Percentiles rank a stretch among this genome's conserved stretches.
Evolutionary conservation across 1,284 basidiomycete genomes (phyloP).

Genomic region (Microstroma glucosiphilum): DNA sequence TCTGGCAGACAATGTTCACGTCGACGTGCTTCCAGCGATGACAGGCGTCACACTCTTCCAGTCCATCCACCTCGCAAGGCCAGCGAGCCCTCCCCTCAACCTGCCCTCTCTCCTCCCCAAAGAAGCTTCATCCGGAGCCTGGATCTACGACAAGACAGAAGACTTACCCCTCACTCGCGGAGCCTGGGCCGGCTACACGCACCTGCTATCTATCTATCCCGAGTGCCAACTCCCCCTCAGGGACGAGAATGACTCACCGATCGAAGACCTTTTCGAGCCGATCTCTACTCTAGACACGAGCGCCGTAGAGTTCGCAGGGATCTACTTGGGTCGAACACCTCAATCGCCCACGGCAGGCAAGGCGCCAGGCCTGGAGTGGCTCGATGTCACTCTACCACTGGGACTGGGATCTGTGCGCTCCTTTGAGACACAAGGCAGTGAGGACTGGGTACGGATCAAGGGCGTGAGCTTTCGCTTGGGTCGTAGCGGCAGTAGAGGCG

Average conservation of each 20-base stretch:
- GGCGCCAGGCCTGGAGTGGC: no score
- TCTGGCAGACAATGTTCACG: constrained; percentile 54
- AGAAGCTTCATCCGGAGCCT: constrained; percentile 9
- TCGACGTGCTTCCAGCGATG: constrained; percentile 76
- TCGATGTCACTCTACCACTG: no score
- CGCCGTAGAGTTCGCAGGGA: background rate
- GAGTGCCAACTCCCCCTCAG: background rate
- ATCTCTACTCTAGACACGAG: no score
- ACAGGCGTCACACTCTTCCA: constrained; percentile 85
- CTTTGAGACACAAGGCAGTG: no score
- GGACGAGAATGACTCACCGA: no score
- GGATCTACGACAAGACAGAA: constrained; percentile 46
- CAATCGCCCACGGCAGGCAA: no score
- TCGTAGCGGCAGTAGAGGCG: background rate
- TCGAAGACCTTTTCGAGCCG: no score
- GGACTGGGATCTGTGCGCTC: no score
- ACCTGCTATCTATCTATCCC: background rate
- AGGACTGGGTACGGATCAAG: background rate
- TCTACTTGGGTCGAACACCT: background rate
- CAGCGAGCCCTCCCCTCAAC: background rate
- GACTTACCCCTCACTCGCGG: constrained; percentile 9
- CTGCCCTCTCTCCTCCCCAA: constrained; percentile 5
- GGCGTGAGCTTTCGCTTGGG: background rate
- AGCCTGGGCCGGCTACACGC: background rate
- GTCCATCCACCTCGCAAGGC: constrained; percentile 57